Percentiles rank a stretch among this genome's conserved stretches.
Conservation (phyloP, 441 rosid genomes). For the Viola pubescens region DNA sequence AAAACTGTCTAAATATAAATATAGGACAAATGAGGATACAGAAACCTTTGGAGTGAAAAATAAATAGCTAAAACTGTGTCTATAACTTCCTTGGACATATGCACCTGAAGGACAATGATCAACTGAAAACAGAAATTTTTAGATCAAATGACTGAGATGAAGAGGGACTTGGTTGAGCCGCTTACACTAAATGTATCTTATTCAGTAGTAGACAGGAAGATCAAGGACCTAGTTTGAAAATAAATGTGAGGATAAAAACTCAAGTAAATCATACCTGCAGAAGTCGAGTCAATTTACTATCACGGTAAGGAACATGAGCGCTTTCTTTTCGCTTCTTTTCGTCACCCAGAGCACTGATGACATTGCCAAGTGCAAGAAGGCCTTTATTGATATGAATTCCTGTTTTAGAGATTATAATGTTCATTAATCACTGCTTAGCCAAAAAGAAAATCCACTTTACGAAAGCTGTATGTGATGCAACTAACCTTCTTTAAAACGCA, state of each 20-base stretch:
- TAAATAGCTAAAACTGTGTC: no score
- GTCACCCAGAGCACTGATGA: conserved; percentile 96
- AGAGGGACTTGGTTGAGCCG: no score
- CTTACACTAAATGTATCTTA: neutral
- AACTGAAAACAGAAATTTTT: no score
- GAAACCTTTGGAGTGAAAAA: neutral
- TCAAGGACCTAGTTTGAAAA: neutral
- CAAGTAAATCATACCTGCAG: conserved; percentile 58
- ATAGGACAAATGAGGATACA: conserved; percentile 1
- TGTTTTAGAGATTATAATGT: conserved; percentile 28
- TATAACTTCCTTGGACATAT: no score
- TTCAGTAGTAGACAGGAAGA: neutral
- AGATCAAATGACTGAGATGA: no score
- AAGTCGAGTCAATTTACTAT: conserved; percentile 95
- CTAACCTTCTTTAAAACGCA: conserved; percentile 96
- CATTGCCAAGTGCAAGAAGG: conserved; percentile 98
- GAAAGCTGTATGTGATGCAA: conserved; percentile 11
- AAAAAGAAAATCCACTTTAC: conserved; percentile 14
- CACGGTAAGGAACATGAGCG: conserved; percentile 91
- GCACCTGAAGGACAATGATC: no score
- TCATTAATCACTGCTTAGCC: conserved; percentile 15
- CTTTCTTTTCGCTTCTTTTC: conserved; percentile 97
- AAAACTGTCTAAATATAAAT: conserved; percentile 11
- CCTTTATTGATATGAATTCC: conserved; percentile 98
- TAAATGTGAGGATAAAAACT: neutral